Evolutionary conservation across 148 eudicot genomes (phyloP), one percentile per base, ranked within the genome.

Genomic region (Chenopodium suecicum): DNA sequence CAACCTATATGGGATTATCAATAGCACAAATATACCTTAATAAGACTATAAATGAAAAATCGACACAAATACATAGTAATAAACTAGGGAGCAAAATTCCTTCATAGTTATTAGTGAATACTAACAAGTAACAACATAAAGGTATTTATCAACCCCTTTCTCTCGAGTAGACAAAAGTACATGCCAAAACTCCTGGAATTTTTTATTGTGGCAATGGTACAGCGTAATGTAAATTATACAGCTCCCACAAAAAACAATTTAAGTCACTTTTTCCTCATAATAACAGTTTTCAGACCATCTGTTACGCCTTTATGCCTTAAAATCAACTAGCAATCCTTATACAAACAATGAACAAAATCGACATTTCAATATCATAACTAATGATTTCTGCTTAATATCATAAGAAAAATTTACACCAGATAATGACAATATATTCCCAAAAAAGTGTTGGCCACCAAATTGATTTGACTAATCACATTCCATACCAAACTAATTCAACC

Each of bases 351-450:
- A 34, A 34, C n/a, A 37, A 77, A 9, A 56, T 50, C 17, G 29
- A 1, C 47, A 29, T 14, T 50, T 1, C 2, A 78, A 8, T 68
- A 14, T 27, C 48, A 20, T 41, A 70, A 19, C 74, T 41, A 70
- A 41, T 13, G 74, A 70, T 17, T 20, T 11, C 44, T 70, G 41
- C 41, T 70, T 20, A 52, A 52, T 10, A 52, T 52, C 12, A 52
- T 14, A 11, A 10, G 56, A 52, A 52, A 11, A 52, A 10, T 12
- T 52, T 52, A 69, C n/a, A 70, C 52, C 22, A 37, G 20, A 70
- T 70, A 23, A 50, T 20, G 48, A 52, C 74, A 70, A 70, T 50
- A 13, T 66, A 68, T 63, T 67, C 74, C 46, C 31, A 63, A n/a
- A 62, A 9, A 37, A 60, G 62, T 14, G 9, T 32, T 69, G 13